Evolutionary conservation across 352 stramenopile species (phyloP).

Genomic region (Phytophthora colocasiae): DNA sequence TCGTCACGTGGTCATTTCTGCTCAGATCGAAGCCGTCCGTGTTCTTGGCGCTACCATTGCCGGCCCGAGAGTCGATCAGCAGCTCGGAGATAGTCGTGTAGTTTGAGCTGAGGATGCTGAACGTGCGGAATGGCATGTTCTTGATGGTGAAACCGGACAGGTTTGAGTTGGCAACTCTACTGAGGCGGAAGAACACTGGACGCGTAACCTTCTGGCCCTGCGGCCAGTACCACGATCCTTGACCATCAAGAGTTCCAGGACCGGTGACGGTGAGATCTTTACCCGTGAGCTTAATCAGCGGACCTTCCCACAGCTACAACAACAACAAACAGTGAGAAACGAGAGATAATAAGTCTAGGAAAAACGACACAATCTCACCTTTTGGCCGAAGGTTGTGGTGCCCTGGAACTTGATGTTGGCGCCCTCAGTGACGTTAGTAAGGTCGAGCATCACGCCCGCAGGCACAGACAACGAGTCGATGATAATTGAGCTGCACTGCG

Average conservation of each 20-base stretch:
- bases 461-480: slow-evolving; percentile 26
- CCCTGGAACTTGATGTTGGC: slow-evolving; percentile 38
- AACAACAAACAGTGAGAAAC: background rate
- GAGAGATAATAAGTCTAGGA: background rate
- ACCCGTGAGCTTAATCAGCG: slow-evolving; percentile 33
- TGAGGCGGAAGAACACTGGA: slow-evolving; percentile 18
- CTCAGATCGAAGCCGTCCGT: slow-evolving; percentile 22
- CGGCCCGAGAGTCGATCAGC: slow-evolving; percentile 8
- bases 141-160: slow-evolving; percentile 42
- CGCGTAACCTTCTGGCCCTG: slow-evolving; percentile 27
- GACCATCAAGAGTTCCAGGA: slow-evolving; percentile 36
- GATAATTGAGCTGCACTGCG: slow-evolving; percentile 29
- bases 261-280: slow-evolving; percentile 25
- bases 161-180: slow-evolving; percentile 11
- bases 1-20: slow-evolving; percentile 20
- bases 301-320: slow-evolving; percentile 31
- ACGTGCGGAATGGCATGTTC: slow-evolving; percentile 32
- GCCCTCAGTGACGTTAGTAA: slow-evolving; percentile 32
- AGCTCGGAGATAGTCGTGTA: slow-evolving; percentile 21
- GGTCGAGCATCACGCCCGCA: slow-evolving; percentile 22
- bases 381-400: slow-evolving; percentile 40
- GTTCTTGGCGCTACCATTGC: slow-evolving; percentile 18
- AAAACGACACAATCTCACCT: slow-evolving; percentile 4
- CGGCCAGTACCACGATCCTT: slow-evolving; percentile 42
- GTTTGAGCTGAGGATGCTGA: slow-evolving; percentile 31